Base-by-base conservation (phyloP, 2,329 filamentous ascomycete species). In the Aspergillus fischeri region DNA sequence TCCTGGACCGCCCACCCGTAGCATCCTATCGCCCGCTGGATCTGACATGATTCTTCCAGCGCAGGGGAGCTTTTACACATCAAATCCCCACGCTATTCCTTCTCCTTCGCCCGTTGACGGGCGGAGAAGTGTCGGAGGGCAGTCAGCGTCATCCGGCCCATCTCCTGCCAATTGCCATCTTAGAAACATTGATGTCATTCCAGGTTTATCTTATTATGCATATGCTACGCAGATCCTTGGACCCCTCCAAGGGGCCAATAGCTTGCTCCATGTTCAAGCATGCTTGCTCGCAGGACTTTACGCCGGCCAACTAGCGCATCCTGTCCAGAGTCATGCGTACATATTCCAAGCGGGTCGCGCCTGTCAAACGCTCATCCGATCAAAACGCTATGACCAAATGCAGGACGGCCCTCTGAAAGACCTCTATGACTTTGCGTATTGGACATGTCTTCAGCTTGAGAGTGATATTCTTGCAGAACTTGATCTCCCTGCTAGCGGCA, bases 391-490 rank as follows among this genome's bases (percentile, higher is more conserved):
- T 56, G 63, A 68, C 25, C 54, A 62, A 42, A 64, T 75, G 56
- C 55, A 60, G 27, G 68, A 72, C 17, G 66, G 67, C 2, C 59
- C 63, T 5, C 45, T 63, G 3, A 71, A 87, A 65, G 90, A 92
- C 67, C 80, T 88, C 56, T 80, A 88, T 35, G 80, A 88, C 14
- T 82, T 95, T 64, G 88, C 91, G 0, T 97, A 92, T 67, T 97
- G 93, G 93, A 94, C 92, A 7, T 96, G 91, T 70, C 78, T 97
- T 61, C 93, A 97, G 69, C 81, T 97, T 10, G 93, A 97, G 74
- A 96, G 92, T 73, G 93, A 97, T 72, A 91, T 97, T 49, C 82
- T 97, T 49, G 94, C 94, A 3, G 94, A 99, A 74, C 80, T 97
- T 58, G 83, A 84, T 57, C 76, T 88, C 14, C 84, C 84, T 4